These are phyloP conservation scores for Pleurotus giganteus DNA, from an alignment of 768 basidiomycete species.

Conservation along the genomic window DNA sequence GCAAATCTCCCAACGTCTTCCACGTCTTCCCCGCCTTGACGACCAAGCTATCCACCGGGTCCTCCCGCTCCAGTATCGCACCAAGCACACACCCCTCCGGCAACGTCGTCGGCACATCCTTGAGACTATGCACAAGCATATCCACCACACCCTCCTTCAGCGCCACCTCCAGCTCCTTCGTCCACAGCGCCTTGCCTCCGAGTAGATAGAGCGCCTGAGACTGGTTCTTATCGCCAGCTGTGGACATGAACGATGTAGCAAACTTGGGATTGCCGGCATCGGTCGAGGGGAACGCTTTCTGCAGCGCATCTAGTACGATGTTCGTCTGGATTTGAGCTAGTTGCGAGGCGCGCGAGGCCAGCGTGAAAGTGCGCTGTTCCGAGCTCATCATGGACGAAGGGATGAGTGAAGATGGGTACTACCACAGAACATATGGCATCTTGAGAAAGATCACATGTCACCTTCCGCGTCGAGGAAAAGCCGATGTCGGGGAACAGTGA, in stretches of 20 bases:
- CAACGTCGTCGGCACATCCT: slow-evolving; percentile 89
- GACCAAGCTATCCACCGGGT: slow-evolving; percentile 86
- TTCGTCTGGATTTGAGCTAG: slow-evolving; percentile 91
- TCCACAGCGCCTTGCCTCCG: slow-evolving; percentile 94
- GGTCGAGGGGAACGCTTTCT: slow-evolving; percentile 48
- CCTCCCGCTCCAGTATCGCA: slow-evolving; percentile 83
- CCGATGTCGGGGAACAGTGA: background rate
- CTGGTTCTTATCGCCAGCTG: slow-evolving; percentile 90
- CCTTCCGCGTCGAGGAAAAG: background rate
- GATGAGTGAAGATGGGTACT: background rate
- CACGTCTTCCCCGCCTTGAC: slow-evolving; percentile 71
- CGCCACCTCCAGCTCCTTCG: slow-evolving; percentile 90
- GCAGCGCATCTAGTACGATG: slow-evolving; percentile 66
- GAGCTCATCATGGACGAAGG: background rate
- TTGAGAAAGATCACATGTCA: slow-evolving; percentile 7
- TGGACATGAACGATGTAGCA: slow-evolving; percentile 47
- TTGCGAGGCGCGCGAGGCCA: slow-evolving; percentile 86
- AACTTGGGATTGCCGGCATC: slow-evolving; percentile 34
- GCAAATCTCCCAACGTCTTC: slow-evolving; percentile 77
- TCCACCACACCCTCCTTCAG: slow-evolving; percentile 74
- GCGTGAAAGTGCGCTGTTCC: slow-evolving; percentile 51
- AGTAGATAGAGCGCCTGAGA: slow-evolving; percentile 81
- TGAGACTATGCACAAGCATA: slow-evolving; percentile 89
- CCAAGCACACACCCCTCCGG: slow-evolving; percentile 84
- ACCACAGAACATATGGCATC: background rate